Percentiles rank a stretch among this genome's conserved stretches.
Evolutionary conservation across 2,329 filamentous ascomycete species (phyloP).

Genomic region (Dactylellina leptospora): DNA sequence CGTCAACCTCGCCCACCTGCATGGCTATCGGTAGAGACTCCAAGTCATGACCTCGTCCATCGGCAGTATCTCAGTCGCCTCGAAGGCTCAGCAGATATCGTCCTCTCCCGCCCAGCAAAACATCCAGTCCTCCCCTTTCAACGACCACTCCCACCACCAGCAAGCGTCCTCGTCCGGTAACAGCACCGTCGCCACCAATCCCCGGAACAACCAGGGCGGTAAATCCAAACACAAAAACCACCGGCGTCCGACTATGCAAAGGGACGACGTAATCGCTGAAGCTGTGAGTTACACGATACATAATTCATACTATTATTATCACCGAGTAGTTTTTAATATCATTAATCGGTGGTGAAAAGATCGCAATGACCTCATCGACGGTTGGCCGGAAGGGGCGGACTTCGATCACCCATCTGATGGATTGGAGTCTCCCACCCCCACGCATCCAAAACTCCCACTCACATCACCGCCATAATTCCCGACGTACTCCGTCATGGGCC

Average conservation of each 20-base stretch:
- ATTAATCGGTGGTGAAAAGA: conserved; percentile 61
- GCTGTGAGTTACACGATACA: conserved; percentile 68
- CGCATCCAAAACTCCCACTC: conserved; percentile 70
- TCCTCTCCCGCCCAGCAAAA: conserved; percentile 19
- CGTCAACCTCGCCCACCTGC: background rate
- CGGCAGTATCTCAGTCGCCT: conserved; percentile 43
- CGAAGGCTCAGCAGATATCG: conserved; percentile 48
- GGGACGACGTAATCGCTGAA: conserved; percentile 86
- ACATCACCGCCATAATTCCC: conserved; percentile 64
- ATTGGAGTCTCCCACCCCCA: conserved; percentile 82
- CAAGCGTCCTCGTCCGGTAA: conserved; percentile 17
- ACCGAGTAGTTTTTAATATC: too few species aligned
- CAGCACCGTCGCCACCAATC: conserved; percentile 56
- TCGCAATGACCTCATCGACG: conserved; percentile 69
- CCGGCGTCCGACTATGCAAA: conserved; percentile 71
- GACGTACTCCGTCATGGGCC: conserved; percentile 81
- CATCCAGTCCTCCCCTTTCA: conserved; percentile 34
- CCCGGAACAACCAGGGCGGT: conserved; percentile 77
- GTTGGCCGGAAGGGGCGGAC: conserved; percentile 87
- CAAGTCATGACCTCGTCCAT: conserved; percentile 50
- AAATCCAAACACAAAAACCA: conserved; percentile 87
- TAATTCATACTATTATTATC: too few species aligned
- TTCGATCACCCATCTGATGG: conserved; percentile 95
- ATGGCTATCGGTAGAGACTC: background rate
- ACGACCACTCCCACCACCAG: conserved; percentile 45